Base-by-base conservation (phyloP, 2,329 filamentous ascomycete species). In the Neonectria punicea region DNA sequence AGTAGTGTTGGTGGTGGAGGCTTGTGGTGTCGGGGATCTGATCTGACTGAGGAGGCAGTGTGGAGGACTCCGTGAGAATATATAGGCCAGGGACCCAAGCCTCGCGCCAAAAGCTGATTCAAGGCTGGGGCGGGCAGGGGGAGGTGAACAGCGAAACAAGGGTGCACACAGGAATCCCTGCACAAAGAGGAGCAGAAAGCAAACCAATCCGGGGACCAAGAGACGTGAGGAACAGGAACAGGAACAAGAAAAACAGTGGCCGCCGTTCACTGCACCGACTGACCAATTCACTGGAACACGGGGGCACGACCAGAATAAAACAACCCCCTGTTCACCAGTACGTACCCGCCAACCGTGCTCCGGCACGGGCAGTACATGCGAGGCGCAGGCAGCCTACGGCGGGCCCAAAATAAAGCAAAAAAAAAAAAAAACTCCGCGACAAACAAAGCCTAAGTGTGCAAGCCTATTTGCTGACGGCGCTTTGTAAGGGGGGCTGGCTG, bases 31-130 rank as follows among this genome's bases (percentile, higher is more conserved):
- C 36, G 32, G 49, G 39, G 39, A 43, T 57, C 46, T 56, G 60
- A 63, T 39, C 47, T 32, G 54, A 58, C 22, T 49, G 50, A 63
- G 61, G 50, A 63, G 61, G 61, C 50, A 59, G 53, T 63, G 55
- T 34, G 18, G 36, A 13, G 39, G 30, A 22, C 7, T n/a, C 53
- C 11, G 39, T n/a, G 41, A 43, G 16, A 18, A 53, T 58, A 63
- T 63, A 63, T 63, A 39, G 36, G 34, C 14, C 3, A 16, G 34
- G 36, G 2, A 47, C 54, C 25, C 30, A 58, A 46, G 30, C 41
- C 49, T 46, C 61, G 41, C 61, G 61, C 61, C 61, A 63, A 59
- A 63, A 28, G 34, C 43, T 63, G 50, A 58, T 59, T 63, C 55
- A 63, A 50, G 28, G 47, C 28, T 20, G 28, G 46, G 46, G 46